Evolutionary conservation across 169 alveolate genomes (phyloP).

Genomic region (Cryptosporidium baileyi): DNA sequence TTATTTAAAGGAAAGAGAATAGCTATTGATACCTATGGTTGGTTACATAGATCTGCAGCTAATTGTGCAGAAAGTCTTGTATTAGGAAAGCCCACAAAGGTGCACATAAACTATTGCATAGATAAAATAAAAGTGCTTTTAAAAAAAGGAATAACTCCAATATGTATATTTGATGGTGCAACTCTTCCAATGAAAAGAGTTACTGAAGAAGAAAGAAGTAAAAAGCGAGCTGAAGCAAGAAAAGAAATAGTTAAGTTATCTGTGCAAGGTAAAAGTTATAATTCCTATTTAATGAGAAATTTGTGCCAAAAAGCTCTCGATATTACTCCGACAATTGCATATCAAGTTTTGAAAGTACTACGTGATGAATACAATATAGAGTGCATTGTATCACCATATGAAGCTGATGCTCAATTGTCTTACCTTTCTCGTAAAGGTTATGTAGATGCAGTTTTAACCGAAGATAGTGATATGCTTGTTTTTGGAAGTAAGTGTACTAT

Average conservation of each 20-base stretch:
- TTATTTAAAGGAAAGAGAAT: slow-evolving; percentile 44
- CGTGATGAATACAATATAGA: slow-evolving; percentile 79
- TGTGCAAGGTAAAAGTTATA: slow-evolving; percentile 72
- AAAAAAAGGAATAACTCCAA: slow-evolving; percentile 77
- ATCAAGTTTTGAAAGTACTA: slow-evolving; percentile 81
- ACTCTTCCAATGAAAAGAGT: slow-evolving; percentile 76
- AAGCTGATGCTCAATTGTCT: slow-evolving; percentile 98
- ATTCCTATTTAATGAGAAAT: slow-evolving; percentile 75
- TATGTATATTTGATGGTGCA: slow-evolving; percentile 85
- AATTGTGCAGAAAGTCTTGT: slow-evolving; percentile 61
- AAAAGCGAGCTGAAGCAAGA: slow-evolving; percentile 72
- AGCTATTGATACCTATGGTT: slow-evolving; percentile 57
- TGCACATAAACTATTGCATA: slow-evolving; percentile 36
- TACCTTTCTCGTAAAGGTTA: slow-evolving; percentile 90
- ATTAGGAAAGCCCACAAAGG: slow-evolving; percentile 49
- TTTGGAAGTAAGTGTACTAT: slow-evolving; percentile 88
- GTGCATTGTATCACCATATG: slow-evolving; percentile 96
- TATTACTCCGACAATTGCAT: slow-evolving; percentile 79
- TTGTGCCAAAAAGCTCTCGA: slow-evolving; percentile 77
- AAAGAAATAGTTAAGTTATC: slow-evolving; percentile 72
- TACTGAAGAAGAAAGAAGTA: slow-evolving; percentile 77
- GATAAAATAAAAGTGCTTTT: slow-evolving; percentile 72
- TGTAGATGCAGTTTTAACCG: slow-evolving; percentile 87
- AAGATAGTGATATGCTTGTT: slow-evolving; percentile 93
- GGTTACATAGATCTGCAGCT: slow-evolving; percentile 68